Base-by-base conservation (phyloP, 2,329 filamentous ascomycete species). In the Diatrype stigma region DNA sequence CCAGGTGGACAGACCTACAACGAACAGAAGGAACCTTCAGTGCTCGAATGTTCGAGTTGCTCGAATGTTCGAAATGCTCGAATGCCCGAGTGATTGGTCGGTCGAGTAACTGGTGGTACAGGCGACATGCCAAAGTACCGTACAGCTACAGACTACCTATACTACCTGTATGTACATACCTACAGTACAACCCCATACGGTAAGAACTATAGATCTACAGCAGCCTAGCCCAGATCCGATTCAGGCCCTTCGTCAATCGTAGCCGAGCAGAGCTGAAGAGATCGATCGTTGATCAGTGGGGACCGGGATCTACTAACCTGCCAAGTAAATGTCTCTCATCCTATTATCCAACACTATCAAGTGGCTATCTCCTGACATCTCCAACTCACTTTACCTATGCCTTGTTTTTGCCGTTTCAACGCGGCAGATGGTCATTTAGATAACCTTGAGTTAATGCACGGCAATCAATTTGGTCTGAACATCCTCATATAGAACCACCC, bases 401-500 rank as follows among this genome's bases (percentile, higher is more conserved):
- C 26, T 30, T 30, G 26, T 5, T 30, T 30, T 6, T 30, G 5
- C 10, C 10, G 26, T 30, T 30, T 30, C 10, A 5, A 30, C 10
- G 5, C 26, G 26, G 26, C 26, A 30, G 5, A 30, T 30, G 26
- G 10, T 30, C 26, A 30, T 30, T 30, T 30, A 30, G 6, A 30
- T 10, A 30, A 48, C 26, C 5, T 30, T 30, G 5, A 30, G 6
- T 6, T 10, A 30, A 48, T 49, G 50, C 46, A 38, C 37, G 46
- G 23, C 42, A 28, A 26, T 23, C 22, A 12, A 19, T 42, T 50
- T 34, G 45, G 14, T 49, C 16, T 50, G 52, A 55, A 55, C 52
- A 56, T 56, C 54, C 38, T 55, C 51, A 56, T 55, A 37, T 52
- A 51, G 37, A 42, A 48, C 47, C 51, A 51, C 51, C 55, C 55